Evolutionary conservation across 192 early-diverging fungal species (phyloP).

Genomic region (Lobosporangium transversale): DNA sequence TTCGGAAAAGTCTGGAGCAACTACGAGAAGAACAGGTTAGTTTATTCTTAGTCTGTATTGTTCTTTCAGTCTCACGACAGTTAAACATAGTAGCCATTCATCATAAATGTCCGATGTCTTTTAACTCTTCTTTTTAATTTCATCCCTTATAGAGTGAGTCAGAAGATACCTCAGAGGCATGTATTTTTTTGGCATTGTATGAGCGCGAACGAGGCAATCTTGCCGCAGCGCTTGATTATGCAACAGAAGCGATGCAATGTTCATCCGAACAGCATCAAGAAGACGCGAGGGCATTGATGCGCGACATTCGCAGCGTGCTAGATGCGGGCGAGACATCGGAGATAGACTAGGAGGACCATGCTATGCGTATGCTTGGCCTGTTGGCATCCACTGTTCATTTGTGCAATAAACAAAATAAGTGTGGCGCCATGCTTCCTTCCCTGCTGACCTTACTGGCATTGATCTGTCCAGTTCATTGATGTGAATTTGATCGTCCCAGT

Average conservation of each 20-base stretch:
- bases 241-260: slow-evolving; percentile 35
- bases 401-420: background rate
- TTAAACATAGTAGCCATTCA: too few species aligned
- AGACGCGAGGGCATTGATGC: slow-evolving; percentile 49
- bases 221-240: slow-evolving; percentile 43
- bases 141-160: slow-evolving; percentile 26
- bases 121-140: background rate
- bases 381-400: slow-evolving; percentile 3
- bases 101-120: background rate
- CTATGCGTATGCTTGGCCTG: background rate
- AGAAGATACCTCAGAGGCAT: slow-evolving; percentile 52
- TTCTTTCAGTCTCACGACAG: too few species aligned
- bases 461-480: too few species aligned
- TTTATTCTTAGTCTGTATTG: too few species aligned
- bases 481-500: background rate
- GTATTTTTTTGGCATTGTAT: slow-evolving; percentile 50
- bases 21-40: slow-evolving; percentile 29
- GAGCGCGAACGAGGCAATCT: slow-evolving; percentile 43
- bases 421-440: too few species aligned
- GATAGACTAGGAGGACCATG: slow-evolving; percentile 3
- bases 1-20: slow-evolving; percentile 52
- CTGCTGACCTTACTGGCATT: too few species aligned
- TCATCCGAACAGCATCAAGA: slow-evolving; percentile 48
- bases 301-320: slow-evolving; percentile 37
- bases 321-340: slow-evolving; percentile 11